Evolutionary conservation across 306 rosid species (phyloP).

Genomic region (Benincasa hispida): DNA sequence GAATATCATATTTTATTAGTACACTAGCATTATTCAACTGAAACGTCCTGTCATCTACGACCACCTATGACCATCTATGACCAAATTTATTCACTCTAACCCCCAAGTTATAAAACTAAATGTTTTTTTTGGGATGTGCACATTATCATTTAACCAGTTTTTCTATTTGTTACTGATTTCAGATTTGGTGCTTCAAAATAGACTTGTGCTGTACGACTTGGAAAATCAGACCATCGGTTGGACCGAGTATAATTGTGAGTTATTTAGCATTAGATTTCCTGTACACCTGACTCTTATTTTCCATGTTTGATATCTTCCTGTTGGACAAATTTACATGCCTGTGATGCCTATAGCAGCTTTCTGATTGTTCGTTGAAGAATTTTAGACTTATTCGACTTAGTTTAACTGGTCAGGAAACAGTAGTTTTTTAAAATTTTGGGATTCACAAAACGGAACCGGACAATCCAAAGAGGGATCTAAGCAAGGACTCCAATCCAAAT

Average conservation of each 20-base stretch:
- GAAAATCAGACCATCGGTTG: constrained; percentile 16
- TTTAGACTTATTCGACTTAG: neutral
- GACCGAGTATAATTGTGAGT: constrained; percentile 14
- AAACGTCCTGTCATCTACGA: neutral
- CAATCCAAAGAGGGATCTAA: neutral
- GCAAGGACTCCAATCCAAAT: neutral
- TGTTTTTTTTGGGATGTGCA: neutral
- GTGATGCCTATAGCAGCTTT: neutral
- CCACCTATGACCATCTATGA: neutral
- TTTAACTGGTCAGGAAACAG: neutral
- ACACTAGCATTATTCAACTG: neutral
- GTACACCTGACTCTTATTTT: neutral
- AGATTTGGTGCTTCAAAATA: constrained; percentile 19
- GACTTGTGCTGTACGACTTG: constrained; percentile 10
- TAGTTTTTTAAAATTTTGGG: neutral
- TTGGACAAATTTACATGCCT: neutral
- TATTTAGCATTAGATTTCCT: neutral
- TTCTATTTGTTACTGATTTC: neutral
- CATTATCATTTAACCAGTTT: neutral
- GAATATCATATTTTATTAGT: neutral
- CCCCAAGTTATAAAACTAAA: neutral
- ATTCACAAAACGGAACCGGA: neutral
- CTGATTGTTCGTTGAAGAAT: neutral
- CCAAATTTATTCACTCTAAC: neutral
- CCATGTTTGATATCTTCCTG: neutral